Base-by-base conservation (phyloP, 1,284 basidiomycete genomes). In the Cryptococcus amylolentus region DNA sequence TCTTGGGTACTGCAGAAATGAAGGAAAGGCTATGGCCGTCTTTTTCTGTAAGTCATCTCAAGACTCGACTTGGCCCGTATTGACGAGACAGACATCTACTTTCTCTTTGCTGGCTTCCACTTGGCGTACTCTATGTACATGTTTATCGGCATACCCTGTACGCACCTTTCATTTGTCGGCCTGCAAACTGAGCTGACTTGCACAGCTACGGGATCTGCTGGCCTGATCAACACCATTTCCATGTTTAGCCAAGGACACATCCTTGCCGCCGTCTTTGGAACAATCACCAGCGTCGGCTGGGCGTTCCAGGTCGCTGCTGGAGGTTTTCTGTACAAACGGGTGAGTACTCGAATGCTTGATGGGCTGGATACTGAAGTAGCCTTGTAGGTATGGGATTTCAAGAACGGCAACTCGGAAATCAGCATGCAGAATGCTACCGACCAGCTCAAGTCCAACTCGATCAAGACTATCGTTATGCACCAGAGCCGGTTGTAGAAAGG, bases 41-140 rank as follows among this genome's bases (percentile, higher is more conserved):
- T 79, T 80, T 62, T 78, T 79, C 68, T 79, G 75, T 76, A 51
- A 61, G 72, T 60, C 18, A 87, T 73, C 85, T 68, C 20, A 38
- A 23, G 38, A 39, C 31, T 28, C 14, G 3, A 55, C 60, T 37
- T 18, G 26, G 44, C 12, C 41, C 10, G 43, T 41, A 57, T 26
- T 16, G 38, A 16, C 49, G 62, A 63, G 55, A 60, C 66, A 93
- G 93, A 96, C 80, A 79, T 93, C 62, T 97, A 90, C 82, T 95
- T 95, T 81, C 84, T 96, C 78, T 98, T 98, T 78, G 83, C 86
- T 55, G 94, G 91, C 37, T 96, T 89, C 82, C 93, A 98, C 78
- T 81, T 98, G 56, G 80, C 90, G 40, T 97, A 89, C 80, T 89
- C 89, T 60, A 73, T 92, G 69, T 94, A 65, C 76, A 91, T 89